These are phyloP conservation scores for Hypoxylon intermedium DNA, from an alignment of 495 filamentous ascomycete genomes.

Conservation along the genomic window DNA sequence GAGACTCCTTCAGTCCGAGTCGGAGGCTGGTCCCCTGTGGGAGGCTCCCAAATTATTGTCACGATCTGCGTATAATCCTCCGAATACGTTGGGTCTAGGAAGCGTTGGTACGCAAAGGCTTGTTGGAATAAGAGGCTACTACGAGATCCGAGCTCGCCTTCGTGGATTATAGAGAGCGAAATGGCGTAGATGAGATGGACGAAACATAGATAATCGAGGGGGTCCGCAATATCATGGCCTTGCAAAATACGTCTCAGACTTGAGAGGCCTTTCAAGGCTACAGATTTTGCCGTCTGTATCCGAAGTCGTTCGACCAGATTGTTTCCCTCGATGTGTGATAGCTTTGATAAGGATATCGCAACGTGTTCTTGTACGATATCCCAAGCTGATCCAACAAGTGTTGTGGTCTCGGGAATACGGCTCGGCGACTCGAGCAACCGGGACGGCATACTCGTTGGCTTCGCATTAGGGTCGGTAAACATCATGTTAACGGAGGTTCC, in stretches of 20 bases:
- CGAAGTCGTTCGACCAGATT: slow-evolving; percentile 46
- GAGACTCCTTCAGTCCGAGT: neutral
- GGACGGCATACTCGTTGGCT: slow-evolving; percentile 21
- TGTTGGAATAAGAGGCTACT: slow-evolving; percentile 49
- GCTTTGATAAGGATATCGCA: slow-evolving; percentile 47
- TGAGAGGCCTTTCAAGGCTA: slow-evolving; percentile 48
- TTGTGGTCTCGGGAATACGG: slow-evolving; percentile 45
- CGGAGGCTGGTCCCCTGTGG: slow-evolving; percentile 22
- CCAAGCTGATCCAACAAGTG: slow-evolving; percentile 51
- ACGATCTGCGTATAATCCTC: slow-evolving; percentile 45
- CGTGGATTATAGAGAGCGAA: slow-evolving; percentile 51
- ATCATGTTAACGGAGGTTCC: slow-evolving; percentile 44
- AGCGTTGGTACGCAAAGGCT: slow-evolving; percentile 45
- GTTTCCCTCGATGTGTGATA: slow-evolving; percentile 47
- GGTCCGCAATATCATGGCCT: slow-evolving; percentile 40
- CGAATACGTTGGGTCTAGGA: slow-evolving; percentile 39
- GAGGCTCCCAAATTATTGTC: slow-evolving; percentile 50
- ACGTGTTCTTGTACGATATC: slow-evolving; percentile 52
- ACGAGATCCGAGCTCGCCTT: slow-evolving; percentile 38
- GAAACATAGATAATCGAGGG: slow-evolving; percentile 52
- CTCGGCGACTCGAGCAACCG: slow-evolving; percentile 25
- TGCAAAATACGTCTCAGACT: slow-evolving; percentile 45
- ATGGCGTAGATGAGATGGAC: slow-evolving; percentile 55
- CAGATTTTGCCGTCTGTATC: slow-evolving; percentile 44
- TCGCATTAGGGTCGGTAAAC: slow-evolving; percentile 35